These are phyloP conservation scores for Benincasa hispida DNA, from an alignment of 306 rosid genomes.

Conservation along the genomic window DNA sequence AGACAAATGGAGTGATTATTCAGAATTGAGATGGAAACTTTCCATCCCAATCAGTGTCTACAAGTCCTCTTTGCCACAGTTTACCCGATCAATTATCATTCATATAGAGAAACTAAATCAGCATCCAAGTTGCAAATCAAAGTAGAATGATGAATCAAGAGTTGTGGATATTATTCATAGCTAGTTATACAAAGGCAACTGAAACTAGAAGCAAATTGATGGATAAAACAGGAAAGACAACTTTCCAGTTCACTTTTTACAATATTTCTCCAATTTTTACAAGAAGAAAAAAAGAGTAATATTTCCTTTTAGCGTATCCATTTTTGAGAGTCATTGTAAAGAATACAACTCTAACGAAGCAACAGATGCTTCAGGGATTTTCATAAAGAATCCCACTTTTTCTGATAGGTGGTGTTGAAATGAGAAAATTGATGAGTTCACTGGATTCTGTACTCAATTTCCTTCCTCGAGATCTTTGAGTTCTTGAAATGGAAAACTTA, in stretches of 20 bases:
- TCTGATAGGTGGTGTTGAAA: not conserved
- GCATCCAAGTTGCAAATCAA: not conserved
- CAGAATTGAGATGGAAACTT: not conserved
- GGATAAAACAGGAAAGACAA: not conserved
- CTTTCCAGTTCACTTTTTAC: not conserved
- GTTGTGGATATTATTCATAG: not conserved
- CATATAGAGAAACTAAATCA: not conserved
- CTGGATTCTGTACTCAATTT: not conserved
- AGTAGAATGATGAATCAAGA: slow-evolving; percentile 1
- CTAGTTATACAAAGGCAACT: not conserved
- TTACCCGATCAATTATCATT: not conserved
- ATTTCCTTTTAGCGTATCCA: not conserved
- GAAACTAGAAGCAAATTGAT: not conserved
- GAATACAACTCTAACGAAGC: not conserved
- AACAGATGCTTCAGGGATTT: not conserved
- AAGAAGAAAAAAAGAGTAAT: not conserved
- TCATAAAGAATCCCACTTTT: not conserved
- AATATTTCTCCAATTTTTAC: not conserved
- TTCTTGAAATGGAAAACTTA: not conserved
- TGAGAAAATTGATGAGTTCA: not conserved
- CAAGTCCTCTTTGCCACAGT: not conserved
- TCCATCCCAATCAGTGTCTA: not conserved
- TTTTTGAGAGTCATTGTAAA: not conserved
- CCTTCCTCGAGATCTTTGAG: not conserved
- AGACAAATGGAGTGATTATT: not conserved